Evolutionary conservation across 78 protist genomes (phyloP), one percentile per base, ranked within the genome.

Genomic region (Bigelowiella natans): DNA sequence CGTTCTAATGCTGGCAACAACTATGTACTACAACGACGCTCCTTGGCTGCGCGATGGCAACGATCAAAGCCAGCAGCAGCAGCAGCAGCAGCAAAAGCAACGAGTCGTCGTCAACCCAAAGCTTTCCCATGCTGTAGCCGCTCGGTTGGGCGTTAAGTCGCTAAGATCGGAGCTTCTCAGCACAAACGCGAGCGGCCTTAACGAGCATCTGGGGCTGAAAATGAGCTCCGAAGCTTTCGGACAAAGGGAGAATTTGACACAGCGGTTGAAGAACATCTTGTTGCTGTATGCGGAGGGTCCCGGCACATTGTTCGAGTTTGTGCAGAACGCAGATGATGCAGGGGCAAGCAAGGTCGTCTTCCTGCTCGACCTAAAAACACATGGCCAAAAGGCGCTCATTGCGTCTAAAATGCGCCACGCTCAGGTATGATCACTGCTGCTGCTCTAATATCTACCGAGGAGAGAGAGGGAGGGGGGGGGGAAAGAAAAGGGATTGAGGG

Each of bases 321-420:
- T 94, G 31, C 97, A 95, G 90, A 95, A 95, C 89, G 94, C 97
- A 0, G 95, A 93, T 26, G 97, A 95, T 39, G 92, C 95, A 0
- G 89, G 91, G 73, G 95, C 97, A 1, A 85, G 83, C 26, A 31
- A 11, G 26, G 31, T 95, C 28, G 37, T 30, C 26, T 3, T 95
- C 30, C 31, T 63, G 39, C 28, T 94, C 28, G 95, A 93, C 38
- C n/a, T 34, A 39, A 38, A 91, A 34, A 36, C 0, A 26, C 11
- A 38, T 31, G 29, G 36, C 39, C 1, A 39, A 30, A 26, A 1
- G 2, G 1, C 39, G 29, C 84, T 88, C 40, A 29, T 88, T n/a
- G 0, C 37, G 31, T 82, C 90, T 26, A 26, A 36, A 36, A 0
- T 40, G n/a, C 39, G 83, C 31, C 39, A 18, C 30, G 30, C 38